A percentile compares a stretch with the other conserved stretches of the same genome.
These are phyloP conservation scores for Dothideomycetidae sp. DNA, from an alignment of 2,329 filamentous ascomycete genomes.

Conservation along the genomic window DNA sequence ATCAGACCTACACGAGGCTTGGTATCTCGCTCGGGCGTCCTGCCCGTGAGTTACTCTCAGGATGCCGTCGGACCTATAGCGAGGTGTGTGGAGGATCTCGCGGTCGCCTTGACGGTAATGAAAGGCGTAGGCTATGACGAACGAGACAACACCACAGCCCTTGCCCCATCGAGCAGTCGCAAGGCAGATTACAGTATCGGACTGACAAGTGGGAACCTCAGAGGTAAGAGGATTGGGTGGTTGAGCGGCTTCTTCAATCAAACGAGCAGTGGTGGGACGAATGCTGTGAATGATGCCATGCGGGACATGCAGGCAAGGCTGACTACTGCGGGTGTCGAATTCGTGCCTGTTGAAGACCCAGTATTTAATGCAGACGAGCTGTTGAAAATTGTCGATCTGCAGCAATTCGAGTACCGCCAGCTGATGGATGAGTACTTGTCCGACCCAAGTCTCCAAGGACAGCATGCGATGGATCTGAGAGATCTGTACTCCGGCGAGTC, in stretches of 20 bases:
- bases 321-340: slow-evolving; percentile 31
- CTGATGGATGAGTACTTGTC: slow-evolving; percentile 42
- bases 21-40: slow-evolving; percentile 18
- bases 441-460: slow-evolving; percentile 28
- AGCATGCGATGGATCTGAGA: slow-evolving; percentile 31
- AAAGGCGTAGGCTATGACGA: slow-evolving; percentile 37
- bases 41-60: slow-evolving; percentile 22
- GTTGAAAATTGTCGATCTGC: slow-evolving; percentile 38
- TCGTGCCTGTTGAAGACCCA: slow-evolving; percentile 36
- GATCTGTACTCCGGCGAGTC: slow-evolving; percentile 34
- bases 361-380: slow-evolving; percentile 41
- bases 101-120: slow-evolving; percentile 24
- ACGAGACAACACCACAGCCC: slow-evolving; percentile 38
- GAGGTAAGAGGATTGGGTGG: slow-evolving; percentile 34
- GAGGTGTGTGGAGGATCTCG: slow-evolving; percentile 21
- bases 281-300: slow-evolving; percentile 43
- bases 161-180: slow-evolving; percentile 29
- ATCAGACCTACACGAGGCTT: slow-evolving; percentile 35
- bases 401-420: slow-evolving; percentile 46
- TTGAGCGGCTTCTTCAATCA: slow-evolving; percentile 45
- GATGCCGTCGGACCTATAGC: slow-evolving; percentile 22
- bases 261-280: slow-evolving; percentile 37
- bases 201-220: slow-evolving; percentile 23
- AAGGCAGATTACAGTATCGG: slow-evolving; percentile 35
- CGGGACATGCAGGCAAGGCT: slow-evolving; percentile 34